Conservation (phyloP, 2,329 filamentous ascomycete species). For the Microdochium nivale region DNA sequence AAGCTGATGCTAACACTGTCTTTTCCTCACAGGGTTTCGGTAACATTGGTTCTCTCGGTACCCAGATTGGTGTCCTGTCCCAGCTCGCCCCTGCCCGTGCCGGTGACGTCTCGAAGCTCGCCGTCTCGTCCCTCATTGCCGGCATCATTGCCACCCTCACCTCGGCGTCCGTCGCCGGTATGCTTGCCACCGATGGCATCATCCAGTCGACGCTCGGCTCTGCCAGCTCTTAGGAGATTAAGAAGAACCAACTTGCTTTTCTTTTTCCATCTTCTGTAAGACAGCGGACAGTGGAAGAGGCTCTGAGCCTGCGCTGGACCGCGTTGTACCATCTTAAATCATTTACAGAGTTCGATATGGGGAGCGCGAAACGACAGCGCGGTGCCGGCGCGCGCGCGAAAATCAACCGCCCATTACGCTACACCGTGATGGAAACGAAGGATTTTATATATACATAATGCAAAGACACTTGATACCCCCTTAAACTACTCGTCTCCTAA, state of each 20-base stretch:
- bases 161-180: conserved; percentile 67
- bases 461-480: not conserved
- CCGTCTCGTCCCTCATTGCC: conserved; percentile 67
- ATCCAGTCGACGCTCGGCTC: not conserved
- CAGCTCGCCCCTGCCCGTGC: conserved; percentile 69
- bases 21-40: conserved; percentile 50
- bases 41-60: conserved; percentile 81
- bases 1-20: conserved; percentile 4
- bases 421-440: no score
- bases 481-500: not conserved
- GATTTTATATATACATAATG: not conserved
- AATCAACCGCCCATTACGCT: no score
- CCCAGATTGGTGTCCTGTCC: conserved; percentile 79
- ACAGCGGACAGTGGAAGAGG: no score
- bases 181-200: conserved; percentile 51
- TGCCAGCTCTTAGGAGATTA: not conserved
- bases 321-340: no score
- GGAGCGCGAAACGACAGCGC: no score
- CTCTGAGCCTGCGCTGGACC: no score
- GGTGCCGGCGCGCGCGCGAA: no score
- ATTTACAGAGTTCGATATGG: no score
- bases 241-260: not conserved
- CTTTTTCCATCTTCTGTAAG: not conserved
- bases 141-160: conserved; percentile 74
- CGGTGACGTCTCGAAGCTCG: conserved; percentile 68